Evolutionary conservation across 805 yeast genomes (phyloP), one percentile per base, ranked within the genome.

Genomic region (Kodamaea neixiangensis): DNA sequence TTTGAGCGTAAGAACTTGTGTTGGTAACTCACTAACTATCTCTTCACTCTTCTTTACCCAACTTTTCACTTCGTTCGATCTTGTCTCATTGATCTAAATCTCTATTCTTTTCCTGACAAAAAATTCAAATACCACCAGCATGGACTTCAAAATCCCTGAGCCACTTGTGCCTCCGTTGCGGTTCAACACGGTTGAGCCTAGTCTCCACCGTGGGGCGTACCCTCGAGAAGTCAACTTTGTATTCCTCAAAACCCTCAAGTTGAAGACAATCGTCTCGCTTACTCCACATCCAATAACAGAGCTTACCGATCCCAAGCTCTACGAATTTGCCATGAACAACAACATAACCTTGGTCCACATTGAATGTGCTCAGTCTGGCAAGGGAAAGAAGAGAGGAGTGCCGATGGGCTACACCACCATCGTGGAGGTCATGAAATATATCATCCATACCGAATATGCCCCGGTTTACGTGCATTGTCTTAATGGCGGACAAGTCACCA

Each of bases 401-500:
- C 96, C 97, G 0, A 73, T 92, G 35, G 89, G 86, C 18, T 81
- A 82, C 58, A 77, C 80, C 11, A 79, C 82, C 1, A 87, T 87
- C 0, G 65, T 78, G 1, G 71, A 76, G 45, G 86, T 86, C 1
- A 66, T 93, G n/a, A 81, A 80, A 52, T 69, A 81, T 37, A 71
- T 91, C 52, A 72, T 86, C 11, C 82, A 86, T 60, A 71, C 75
- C 19, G 77, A 78, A 15, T 71, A 76, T 55, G 80, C 85, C 9
- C 97, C 97, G 0, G 72, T 87, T 1, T 92, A 87, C 63, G 65
- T 93, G 4, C 97, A 93, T 67, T 93, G 98, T 66, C 71, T 85
- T 20, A 92, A 90, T 62, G 98, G 97, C 0, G 91, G 96, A 7
- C 91, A 89, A 56, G 86, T 89, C 1, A 89, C 96, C 0, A 82